phyloP scores from a whole-genome alignment of 2,329 filamentous ascomycete genomes.

The Rutstroemia sydowiana region DNA sequence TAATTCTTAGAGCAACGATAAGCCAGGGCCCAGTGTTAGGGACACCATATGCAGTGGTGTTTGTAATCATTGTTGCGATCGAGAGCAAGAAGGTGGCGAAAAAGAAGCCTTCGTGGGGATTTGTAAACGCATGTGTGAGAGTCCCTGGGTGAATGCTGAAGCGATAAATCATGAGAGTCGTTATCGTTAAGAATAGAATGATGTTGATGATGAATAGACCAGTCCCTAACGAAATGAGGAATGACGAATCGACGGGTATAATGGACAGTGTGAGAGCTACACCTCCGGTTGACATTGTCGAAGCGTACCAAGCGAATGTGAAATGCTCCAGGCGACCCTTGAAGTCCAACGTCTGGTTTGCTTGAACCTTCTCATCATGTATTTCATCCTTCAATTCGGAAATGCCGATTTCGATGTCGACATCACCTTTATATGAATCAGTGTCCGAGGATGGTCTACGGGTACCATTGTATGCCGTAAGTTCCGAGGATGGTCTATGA shows the following conservation, averaged over 20 bases:
- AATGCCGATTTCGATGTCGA: background rate
- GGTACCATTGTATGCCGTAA: background rate
- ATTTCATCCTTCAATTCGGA: background rate
- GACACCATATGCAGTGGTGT: conserved; percentile 59
- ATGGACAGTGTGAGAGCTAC: conserved; percentile 57
- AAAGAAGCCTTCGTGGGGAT: conserved; percentile 64
- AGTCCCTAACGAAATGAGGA: conserved; percentile 56
- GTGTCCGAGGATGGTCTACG: background rate
- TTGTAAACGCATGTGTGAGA: conserved; percentile 49
- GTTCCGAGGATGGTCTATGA: background rate
- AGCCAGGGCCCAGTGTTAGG: conserved; percentile 47
- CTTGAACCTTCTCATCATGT: background rate
- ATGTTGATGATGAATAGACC: conserved; percentile 65
- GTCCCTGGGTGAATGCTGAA: conserved; percentile 54
- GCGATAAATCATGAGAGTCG: conserved; percentile 46
- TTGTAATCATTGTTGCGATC: conserved; percentile 59
- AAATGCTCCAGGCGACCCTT: conserved; percentile 9
- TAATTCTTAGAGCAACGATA: conserved; percentile 49
- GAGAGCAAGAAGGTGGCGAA: conserved; percentile 66
- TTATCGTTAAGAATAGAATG: conserved; percentile 53
- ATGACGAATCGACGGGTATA: conserved; percentile 46
- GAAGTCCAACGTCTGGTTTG: background rate
- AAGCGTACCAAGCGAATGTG: conserved; percentile 3
- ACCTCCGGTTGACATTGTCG: conserved; percentile 63
- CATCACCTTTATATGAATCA: background rate